phyloP scores from a whole-genome alignment of 768 basidiomycete species.

The Cystobasidium onofrii region DNA sequence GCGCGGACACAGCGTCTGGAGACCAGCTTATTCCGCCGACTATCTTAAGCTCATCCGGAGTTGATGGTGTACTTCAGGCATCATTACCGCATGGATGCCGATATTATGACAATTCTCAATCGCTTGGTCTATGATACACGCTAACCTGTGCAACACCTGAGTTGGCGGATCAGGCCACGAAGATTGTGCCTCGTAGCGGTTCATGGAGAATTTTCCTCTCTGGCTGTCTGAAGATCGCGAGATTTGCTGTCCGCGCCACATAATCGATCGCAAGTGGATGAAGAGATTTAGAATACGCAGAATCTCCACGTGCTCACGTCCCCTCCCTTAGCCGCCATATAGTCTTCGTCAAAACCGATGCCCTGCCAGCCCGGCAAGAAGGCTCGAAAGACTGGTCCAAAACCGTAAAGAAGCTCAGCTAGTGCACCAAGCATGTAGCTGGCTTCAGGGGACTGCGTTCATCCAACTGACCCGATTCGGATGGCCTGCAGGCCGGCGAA shows the following conservation, averaged over 20 bases:
- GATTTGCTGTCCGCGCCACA: conserved; percentile 11
- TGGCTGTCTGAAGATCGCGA: conserved; percentile 20
- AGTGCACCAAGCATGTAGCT: conserved; percentile 46
- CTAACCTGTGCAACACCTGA: conserved; percentile 66
- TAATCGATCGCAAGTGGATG: too few relatives aligned
- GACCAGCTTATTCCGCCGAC: conserved; percentile 73
- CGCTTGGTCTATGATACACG: conserved; percentile 68
- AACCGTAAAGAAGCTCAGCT: conserved; percentile 67
- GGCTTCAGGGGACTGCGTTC: too few relatives aligned
- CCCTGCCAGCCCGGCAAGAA: conserved; percentile 69
- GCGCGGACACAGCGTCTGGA: conserved; percentile 83
- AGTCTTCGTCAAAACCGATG: conserved; percentile 89
- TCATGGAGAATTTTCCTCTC: conserved; percentile 42
- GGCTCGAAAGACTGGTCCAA: conserved; percentile 79
- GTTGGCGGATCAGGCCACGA: conserved; percentile 58
- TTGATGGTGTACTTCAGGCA: conserved; percentile 75
- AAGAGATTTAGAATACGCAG: too few relatives aligned
- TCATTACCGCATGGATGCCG: conserved; percentile 94
- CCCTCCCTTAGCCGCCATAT: conserved; percentile 64
- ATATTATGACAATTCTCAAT: conserved; percentile 88
- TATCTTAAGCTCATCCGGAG: conserved; percentile 66
- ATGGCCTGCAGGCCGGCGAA: conserved; percentile 54
- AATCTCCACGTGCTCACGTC: too few relatives aligned
- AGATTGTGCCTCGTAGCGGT: conserved; percentile 52
- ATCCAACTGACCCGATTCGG: background rate